These are phyloP conservation scores for Diaporthe batatas DNA, from an alignment of 2,329 filamentous ascomycete species.

Conservation along the genomic window DNA sequence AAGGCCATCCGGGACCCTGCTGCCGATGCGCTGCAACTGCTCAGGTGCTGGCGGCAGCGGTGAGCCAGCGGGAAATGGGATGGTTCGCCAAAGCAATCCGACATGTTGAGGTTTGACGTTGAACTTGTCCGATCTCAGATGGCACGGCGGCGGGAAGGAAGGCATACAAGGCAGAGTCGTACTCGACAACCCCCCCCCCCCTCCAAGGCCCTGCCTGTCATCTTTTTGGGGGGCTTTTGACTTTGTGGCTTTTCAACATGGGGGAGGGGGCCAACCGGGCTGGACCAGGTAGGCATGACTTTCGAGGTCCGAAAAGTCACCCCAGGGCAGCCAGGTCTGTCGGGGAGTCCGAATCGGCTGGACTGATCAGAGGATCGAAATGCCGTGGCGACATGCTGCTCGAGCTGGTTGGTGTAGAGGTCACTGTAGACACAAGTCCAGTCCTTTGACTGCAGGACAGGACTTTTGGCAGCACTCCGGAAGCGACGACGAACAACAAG, in stretches of 20 bases:
- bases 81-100: conserved; percentile 18
- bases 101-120: conserved; percentile 23
- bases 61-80: conserved; percentile 15
- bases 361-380: neutral
- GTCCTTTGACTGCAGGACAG: too few relatives aligned
- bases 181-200: neutral
- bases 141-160: conserved; percentile 3
- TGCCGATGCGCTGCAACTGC: neutral
- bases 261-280: conserved; percentile 1
- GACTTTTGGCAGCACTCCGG: neutral
- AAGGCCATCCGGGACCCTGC: conserved; percentile 8
- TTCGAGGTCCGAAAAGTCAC: neutral
- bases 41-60: neutral
- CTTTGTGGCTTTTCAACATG: neutral
- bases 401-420: neutral
- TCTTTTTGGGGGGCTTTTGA: conserved; percentile 9
- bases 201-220: conserved; percentile 27
- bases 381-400: neutral
- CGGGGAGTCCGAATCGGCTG: conserved; percentile 22
- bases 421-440: neutral
- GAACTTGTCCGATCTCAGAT: conserved; percentile 24
- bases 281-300: conserved; percentile 23
- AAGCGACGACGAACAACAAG: conserved; percentile 14
- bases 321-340: neutral
- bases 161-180: conserved; percentile 7